phyloP scores from a whole-genome alignment of 352 stramenopile species.

The Phytophthora crassamura region DNA sequence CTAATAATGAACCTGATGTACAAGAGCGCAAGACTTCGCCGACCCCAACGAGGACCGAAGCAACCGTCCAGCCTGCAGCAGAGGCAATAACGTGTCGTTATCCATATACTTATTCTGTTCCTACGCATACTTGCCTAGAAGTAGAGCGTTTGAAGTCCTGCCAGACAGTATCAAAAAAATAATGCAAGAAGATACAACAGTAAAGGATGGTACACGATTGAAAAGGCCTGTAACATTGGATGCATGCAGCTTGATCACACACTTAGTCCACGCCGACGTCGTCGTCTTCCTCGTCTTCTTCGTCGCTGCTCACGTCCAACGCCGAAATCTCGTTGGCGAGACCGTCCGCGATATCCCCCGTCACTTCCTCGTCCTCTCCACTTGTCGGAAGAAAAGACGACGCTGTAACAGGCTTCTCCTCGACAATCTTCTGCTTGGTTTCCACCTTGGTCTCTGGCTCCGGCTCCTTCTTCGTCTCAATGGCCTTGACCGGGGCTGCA shows the following conservation, averaged over 20 bases:
- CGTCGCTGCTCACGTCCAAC: slow-evolving; percentile 87
- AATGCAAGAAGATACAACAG: too few relatives aligned
- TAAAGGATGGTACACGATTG: not conserved
- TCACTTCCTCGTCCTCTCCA: slow-evolving; percentile 70
- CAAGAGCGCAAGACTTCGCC: slow-evolving; percentile 32
- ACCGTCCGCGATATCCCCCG: slow-evolving; percentile 67
- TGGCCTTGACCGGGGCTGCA: slow-evolving; percentile 16
- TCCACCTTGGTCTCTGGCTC: slow-evolving; percentile 23
- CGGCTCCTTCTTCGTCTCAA: slow-evolving; percentile 29
- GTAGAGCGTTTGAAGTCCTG: not conserved
- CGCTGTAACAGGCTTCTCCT: slow-evolving; percentile 25
- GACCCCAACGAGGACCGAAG: slow-evolving; percentile 20
- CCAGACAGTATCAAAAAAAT: not conserved
- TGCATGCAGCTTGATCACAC: slow-evolving; percentile 7
- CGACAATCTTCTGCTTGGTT: slow-evolving; percentile 22
- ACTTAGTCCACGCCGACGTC: slow-evolving; percentile 58
- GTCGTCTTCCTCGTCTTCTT: slow-evolving; percentile 72
- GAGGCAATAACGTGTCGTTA: slow-evolving; percentile 33
- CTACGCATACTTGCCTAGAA: not conserved
- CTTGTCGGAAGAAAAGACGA: slow-evolving; percentile 47
- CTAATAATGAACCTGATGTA: slow-evolving; percentile 47
- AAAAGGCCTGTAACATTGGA: slow-evolving; percentile 28
- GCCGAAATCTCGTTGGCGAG: slow-evolving; percentile 73
- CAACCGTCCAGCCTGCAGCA: slow-evolving; percentile 21
- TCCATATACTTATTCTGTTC: slow-evolving; percentile 45